Percentiles rank a stretch among this genome's conserved stretches.
Evolutionary conservation across 169 alveolate genomes (phyloP).

Genomic region (Condylostoma magnum): DNA sequence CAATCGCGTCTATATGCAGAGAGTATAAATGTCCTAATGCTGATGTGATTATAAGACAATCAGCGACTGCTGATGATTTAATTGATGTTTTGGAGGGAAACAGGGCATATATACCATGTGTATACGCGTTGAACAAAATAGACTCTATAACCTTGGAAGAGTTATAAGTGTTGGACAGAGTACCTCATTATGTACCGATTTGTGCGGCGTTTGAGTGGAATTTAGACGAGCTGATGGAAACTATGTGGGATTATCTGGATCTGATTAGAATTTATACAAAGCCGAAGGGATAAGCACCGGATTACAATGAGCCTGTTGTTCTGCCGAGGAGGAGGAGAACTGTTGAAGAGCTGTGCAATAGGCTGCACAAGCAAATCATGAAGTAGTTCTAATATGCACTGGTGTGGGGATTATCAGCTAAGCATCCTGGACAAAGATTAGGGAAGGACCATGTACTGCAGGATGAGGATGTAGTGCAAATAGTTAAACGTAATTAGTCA

Average conservation of each 20-base stretch:
- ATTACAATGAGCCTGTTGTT: slow-evolving; percentile 95
- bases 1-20: slow-evolving; percentile 71
- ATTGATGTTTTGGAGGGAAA: slow-evolving; percentile 98
- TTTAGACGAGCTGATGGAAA: slow-evolving; percentile 94
- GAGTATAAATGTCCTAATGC: slow-evolving; percentile 96
- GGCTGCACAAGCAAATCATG: slow-evolving; percentile 57
- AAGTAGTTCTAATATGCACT: slow-evolving; percentile 90
- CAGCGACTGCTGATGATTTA: slow-evolving; percentile 96
- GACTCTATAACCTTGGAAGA: slow-evolving; percentile 90
- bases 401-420: slow-evolving; percentile 98
- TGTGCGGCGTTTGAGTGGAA: slow-evolving; percentile 93
- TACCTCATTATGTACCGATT: slow-evolving; percentile 96
- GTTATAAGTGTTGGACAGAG: slow-evolving; percentile 89
- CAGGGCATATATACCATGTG: slow-evolving; percentile 87
- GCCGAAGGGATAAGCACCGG: slow-evolving; percentile 97
- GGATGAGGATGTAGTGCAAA: slow-evolving; percentile 88
- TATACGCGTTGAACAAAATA: slow-evolving; percentile 92
- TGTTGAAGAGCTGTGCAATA: slow-evolving; percentile 70
- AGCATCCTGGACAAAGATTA: slow-evolving; percentile 94
- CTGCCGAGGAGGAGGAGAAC: slow-evolving; percentile 85
- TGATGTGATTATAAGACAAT: slow-evolving; percentile 90
- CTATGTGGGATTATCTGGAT: slow-evolving; percentile 96
- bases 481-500: slow-evolving; percentile 58
- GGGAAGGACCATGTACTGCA: slow-evolving; percentile 94
- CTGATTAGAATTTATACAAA: slow-evolving; percentile 97